Evolutionary conservation across 768 basidiomycete genomes (phyloP), one percentile per base, ranked within the genome.

Genomic region (Termitomyces sp.): DNA sequence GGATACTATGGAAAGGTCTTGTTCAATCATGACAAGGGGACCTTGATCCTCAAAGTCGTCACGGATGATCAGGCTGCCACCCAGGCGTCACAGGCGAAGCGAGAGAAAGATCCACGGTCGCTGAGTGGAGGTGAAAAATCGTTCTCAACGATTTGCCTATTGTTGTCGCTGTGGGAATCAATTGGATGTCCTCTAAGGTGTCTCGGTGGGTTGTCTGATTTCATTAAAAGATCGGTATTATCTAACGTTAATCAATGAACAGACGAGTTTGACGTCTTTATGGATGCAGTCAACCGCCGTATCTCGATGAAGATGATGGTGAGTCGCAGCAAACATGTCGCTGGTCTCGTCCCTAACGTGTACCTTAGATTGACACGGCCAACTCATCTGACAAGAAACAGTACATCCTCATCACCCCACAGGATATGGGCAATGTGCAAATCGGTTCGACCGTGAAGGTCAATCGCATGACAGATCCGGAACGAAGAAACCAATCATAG

Each of bases 191-290:
- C 97, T 1, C 77, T 99, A 47, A 80, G 97, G 58, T 98, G 96
- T 66, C 83, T 98, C 24, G 90, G 90, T 90, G 65, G 43, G 80
- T 71, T 32, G 18, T 35, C 38, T 35, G 18, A 35, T 45, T 6
- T 35, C 45, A 6, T 12, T 58, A 24, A 18, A 35, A 33, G 28
- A 20, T 50, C 18, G 8, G 20, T 14, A 48, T 6, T 35, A 49
- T 32, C 62, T 57, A 54, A 59, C 24, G 50, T 55, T 0, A 46
- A 36, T 38, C 16, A 9, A 16, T 60, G 26, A 26, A 26, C 26
- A 86, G 97, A 99, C 66, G 97, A 99, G 70, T 99, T 97, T 68
- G 96, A 98, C 65, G 96, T 98, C 12, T 98, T 96, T 77, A 94
- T 98, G 92, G 93, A 95, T 68, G 91, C 91, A 24, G 86, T 93